phyloP scores from a whole-genome alignment of 2,329 filamentous ascomycete species.

The Hypoxylon sp. region DNA sequence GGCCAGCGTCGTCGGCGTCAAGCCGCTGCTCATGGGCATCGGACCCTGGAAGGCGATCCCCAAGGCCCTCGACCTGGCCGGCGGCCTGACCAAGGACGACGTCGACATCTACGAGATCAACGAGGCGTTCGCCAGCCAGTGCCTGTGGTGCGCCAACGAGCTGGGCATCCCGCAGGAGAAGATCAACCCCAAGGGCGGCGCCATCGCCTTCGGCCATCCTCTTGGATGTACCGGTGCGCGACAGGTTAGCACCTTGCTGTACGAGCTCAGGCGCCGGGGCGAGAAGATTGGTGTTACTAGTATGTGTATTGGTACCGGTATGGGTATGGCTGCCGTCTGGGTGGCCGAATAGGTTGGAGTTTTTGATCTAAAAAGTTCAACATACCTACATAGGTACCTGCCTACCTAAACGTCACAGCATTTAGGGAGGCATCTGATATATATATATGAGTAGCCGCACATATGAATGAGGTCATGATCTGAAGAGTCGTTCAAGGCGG shows the following conservation, averaged over 20 bases:
- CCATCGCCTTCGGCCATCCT: slow-evolving; percentile 95
- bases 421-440: neutral
- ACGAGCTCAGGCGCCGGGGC: slow-evolving; percentile 84
- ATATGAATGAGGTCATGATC: slow-evolving; percentile 1
- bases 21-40: slow-evolving; percentile 93
- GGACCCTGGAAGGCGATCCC: slow-evolving; percentile 97
- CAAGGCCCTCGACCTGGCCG: slow-evolving; percentile 86
- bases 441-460: no score
- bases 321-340: slow-evolving; percentile 98
- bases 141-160: slow-evolving; percentile 91
- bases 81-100: slow-evolving; percentile 79
- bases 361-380: no score
- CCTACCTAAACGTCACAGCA: no score
- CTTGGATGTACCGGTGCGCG: slow-evolving; percentile 93
- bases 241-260: slow-evolving; percentile 91
- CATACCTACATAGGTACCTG: no score
- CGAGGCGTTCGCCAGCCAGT: slow-evolving; percentile 97
- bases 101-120: slow-evolving; percentile 99
- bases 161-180: slow-evolving; percentile 83
- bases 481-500: slow-evolving; percentile 3
- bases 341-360: slow-evolving; percentile 88
- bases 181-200: slow-evolving; percentile 96
- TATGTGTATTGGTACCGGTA: slow-evolving; percentile 97
- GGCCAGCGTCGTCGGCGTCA: slow-evolving; percentile 85
- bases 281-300: slow-evolving; percentile 90